phyloP scores from a whole-genome alignment of 2,329 filamentous ascomycete species.

The Fusarium avenaceum region DNA sequence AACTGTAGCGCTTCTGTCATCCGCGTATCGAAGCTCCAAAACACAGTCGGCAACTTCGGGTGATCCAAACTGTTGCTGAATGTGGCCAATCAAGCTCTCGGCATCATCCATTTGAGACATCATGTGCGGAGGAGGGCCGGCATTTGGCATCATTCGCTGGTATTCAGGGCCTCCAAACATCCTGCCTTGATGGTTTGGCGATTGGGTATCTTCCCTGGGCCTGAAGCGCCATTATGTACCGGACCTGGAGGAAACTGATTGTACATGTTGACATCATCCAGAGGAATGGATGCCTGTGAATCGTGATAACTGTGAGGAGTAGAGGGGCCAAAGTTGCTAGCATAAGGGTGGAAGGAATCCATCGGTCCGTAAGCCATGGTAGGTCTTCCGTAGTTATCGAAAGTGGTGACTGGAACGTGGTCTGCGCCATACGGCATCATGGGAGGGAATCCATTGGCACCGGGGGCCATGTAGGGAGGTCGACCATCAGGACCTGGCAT shows the following conservation, averaged over 20 bases:
- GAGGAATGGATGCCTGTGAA: slow-evolving; percentile 68
- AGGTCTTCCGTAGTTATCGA: slow-evolving; percentile 57
- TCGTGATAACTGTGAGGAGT: slow-evolving; percentile 73
- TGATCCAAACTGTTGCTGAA: slow-evolving; percentile 55
- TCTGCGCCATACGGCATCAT: slow-evolving; percentile 56
- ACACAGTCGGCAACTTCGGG: slow-evolving; percentile 59
- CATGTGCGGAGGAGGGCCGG: slow-evolving; percentile 49
- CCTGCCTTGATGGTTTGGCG: slow-evolving; percentile 49
- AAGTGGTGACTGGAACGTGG: slow-evolving; percentile 52
- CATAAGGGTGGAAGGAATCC: slow-evolving; percentile 53
- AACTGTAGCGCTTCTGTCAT: slow-evolving; percentile 56
- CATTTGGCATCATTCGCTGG: slow-evolving; percentile 53
- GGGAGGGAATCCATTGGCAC: slow-evolving; percentile 55
- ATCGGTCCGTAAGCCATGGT: slow-evolving; percentile 53
- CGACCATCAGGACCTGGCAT: slow-evolving; percentile 55
- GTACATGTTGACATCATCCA: slow-evolving; percentile 60
- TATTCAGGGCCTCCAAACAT: slow-evolving; percentile 52
- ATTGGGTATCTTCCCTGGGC: slow-evolving; percentile 51
- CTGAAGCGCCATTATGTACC: slow-evolving; percentile 55
- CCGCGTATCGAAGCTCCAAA: slow-evolving; percentile 61
- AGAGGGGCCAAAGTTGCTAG: slow-evolving; percentile 64
- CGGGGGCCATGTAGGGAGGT: slow-evolving; percentile 52
- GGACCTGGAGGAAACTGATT: slow-evolving; percentile 57
- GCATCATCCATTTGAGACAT: slow-evolving; percentile 49
- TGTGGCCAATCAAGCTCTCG: slow-evolving; percentile 57